Evolutionary conservation across 768 basidiomycete genomes (phyloP), one percentile per base, ranked within the genome.

Genomic region (Collybiopsis confluens): DNA sequence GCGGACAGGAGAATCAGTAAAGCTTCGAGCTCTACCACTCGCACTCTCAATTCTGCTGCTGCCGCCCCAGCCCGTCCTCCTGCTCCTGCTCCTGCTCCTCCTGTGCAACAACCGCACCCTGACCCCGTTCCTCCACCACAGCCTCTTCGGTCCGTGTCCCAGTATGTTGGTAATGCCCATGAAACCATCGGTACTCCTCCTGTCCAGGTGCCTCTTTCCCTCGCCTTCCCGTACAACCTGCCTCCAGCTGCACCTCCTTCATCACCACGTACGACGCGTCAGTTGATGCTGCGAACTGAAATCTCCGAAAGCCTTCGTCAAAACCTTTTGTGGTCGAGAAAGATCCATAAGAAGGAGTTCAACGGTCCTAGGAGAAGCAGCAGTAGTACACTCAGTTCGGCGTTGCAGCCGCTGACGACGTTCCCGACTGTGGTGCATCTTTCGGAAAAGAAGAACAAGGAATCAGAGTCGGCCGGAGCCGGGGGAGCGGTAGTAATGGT

Each of bases 221-320:
- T 33, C 6, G 13, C 6, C 6, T 33, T 33, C 13, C 30, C 30
- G 5, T 33, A 33, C 30, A 33, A 33, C 30, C 5, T 33, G 6
- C 30, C 30, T 33, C 72, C 80, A 28, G 70, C 76, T 0, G 72
- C 80, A 16, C 67, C 72, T 18, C 89, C 90, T 2, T 86, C 87
- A 59, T 91, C 90, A 1, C 93, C 93, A 0, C 83, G 88, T 33
- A 92, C 93, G 40, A 93, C 91, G 2, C 79, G 93, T 2, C 76
- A 90, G 46, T 78, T 81, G 59, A 95, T 95, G 90, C 75, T 95
- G 43, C 76, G 84, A 52, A 87, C 85, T 3, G 93, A 96, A 68
- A 73, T 96, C 64, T 86, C 88, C 28, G 93, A 96, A 69, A 88
- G 85, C 55, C 70, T 96, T 57, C 75, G 93, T 20, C 74, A 87